A percentile compares a stretch with the other conserved stretches of the same genome.
These are phyloP conservation scores for Casuarina glauca DNA, from an alignment of 306 rosid genomes.

Conservation along the genomic window DNA sequence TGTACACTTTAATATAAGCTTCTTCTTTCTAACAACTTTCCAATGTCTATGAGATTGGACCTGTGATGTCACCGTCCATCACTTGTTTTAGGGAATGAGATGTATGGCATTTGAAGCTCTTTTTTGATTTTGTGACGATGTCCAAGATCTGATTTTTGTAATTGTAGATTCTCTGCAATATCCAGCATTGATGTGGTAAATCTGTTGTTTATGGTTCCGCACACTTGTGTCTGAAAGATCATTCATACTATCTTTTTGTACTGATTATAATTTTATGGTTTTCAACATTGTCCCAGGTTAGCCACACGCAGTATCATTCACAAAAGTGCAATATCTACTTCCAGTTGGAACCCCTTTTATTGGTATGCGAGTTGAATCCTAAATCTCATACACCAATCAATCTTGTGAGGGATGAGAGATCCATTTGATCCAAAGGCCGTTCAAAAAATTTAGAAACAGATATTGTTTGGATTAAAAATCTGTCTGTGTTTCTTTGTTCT, in stretches of 20 bases:
- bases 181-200: constrained; percentile 1
- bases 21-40: too few relatives aligned
- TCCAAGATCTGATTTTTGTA: background rate
- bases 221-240: background rate
- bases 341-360: background rate
- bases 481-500: background rate
- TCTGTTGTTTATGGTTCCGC: background rate
- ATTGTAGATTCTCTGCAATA: background rate
- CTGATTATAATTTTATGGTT: background rate
- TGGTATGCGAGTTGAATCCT: too few relatives aligned
- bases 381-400: background rate
- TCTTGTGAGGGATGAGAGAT: background rate
- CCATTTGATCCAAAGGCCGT: background rate
- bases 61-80: too few relatives aligned
- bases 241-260: background rate
- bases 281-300: background rate
- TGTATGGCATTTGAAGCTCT: background rate
- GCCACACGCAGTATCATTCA: background rate
- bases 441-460: background rate
- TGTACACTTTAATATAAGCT: background rate
- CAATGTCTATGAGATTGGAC: too few relatives aligned
- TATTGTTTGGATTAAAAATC: background rate
- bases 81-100: too few relatives aligned
- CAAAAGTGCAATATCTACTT: background rate
- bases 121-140: background rate